phyloP scores from a whole-genome alignment of 2,329 filamentous ascomycete species.

The Calonectria fujianensis region DNA sequence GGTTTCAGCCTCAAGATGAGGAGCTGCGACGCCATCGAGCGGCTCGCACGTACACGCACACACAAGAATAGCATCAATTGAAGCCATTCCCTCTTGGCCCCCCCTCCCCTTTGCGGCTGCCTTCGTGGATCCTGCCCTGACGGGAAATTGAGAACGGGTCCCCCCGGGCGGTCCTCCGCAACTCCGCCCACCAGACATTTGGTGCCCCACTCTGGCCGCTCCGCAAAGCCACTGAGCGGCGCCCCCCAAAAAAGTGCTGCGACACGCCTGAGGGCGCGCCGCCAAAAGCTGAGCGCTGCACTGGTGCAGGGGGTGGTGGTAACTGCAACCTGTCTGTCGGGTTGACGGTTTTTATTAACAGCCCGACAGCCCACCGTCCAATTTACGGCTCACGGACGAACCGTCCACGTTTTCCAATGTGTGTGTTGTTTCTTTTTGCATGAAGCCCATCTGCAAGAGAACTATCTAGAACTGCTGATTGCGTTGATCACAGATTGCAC shows the following conservation, averaged over 20 bases:
- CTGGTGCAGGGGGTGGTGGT: background rate
- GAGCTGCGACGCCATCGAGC: background rate
- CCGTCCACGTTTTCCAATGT: background rate
- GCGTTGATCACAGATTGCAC: background rate
- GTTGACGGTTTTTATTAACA: conserved; percentile 39
- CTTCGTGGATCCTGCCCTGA: conserved; percentile 24
- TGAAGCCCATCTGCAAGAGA: conserved; percentile 1
- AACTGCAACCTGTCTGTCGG: conserved; percentile 22
- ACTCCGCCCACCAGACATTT: conserved; percentile 27
- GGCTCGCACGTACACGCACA: background rate
- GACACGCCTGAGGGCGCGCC: conserved; percentile 10
- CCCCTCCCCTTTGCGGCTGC: background rate
- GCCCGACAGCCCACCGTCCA: conserved; percentile 28
- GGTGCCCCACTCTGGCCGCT: conserved; percentile 16
- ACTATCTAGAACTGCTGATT: conserved; percentile 7
- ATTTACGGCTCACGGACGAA: conserved; percentile 6
- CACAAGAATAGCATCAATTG: conserved; percentile 16
- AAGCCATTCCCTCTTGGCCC: background rate
- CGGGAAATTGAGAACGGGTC: conserved; percentile 36
- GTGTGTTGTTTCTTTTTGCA: conserved; percentile 18
- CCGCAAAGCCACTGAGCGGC: conserved; percentile 2
- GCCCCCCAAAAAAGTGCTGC: background rate
- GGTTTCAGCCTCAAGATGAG: conserved; percentile 6
- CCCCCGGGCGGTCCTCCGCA: conserved; percentile 33
- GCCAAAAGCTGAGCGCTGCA: background rate